These are phyloP conservation scores for Globisporangium takayamanum DNA, from an alignment of 352 stramenopile genomes.

Conservation along the genomic window DNA sequence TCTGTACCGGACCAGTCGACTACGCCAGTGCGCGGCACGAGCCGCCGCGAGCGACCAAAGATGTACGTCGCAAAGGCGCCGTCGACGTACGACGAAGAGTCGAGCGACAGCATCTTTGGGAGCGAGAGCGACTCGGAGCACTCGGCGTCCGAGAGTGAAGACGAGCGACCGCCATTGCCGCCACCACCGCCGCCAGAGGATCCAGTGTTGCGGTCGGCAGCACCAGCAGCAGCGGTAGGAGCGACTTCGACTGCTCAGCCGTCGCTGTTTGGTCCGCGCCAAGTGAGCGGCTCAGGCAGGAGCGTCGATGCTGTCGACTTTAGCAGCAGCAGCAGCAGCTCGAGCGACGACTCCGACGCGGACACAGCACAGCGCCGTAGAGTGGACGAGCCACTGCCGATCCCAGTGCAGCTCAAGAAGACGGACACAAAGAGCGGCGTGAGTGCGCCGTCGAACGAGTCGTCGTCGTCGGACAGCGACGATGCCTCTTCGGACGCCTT, in stretches of 20 bases:
- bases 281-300: constrained; percentile 26
- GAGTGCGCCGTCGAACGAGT: constrained; percentile 21
- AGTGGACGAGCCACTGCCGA: constrained; percentile 1
- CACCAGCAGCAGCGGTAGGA: constrained; percentile 4
- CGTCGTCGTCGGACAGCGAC: constrained; percentile 11
- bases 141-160: constrained; percentile 38
- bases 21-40: constrained; percentile 24
- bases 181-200: constrained; percentile 25
- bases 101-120: constrained; percentile 83
- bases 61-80: constrained; percentile 75
- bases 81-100: constrained; percentile 71
- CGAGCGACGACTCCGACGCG: constrained; percentile 34
- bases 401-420: neutral
- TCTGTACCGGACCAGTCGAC: constrained; percentile 3
- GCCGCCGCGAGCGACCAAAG: constrained; percentile 48
- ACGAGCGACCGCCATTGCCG: constrained; percentile 29
- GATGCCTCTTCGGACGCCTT: constrained; percentile 5
- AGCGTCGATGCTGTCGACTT: constrained; percentile 41
- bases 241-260: constrained; percentile 2
- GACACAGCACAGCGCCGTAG: neutral
- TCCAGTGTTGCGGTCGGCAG: constrained; percentile 15
- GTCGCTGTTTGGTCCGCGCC: constrained; percentile 16
- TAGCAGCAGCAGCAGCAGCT: constrained; percentile 21
- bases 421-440: constrained; percentile 10
- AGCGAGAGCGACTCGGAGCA: constrained; percentile 60